Percentiles rank a stretch among this genome's conserved stretches.
phyloP scores from a whole-genome alignment of 2,329 filamentous ascomycete genomes.

The Myriosclerotinia duriaeana region DNA sequence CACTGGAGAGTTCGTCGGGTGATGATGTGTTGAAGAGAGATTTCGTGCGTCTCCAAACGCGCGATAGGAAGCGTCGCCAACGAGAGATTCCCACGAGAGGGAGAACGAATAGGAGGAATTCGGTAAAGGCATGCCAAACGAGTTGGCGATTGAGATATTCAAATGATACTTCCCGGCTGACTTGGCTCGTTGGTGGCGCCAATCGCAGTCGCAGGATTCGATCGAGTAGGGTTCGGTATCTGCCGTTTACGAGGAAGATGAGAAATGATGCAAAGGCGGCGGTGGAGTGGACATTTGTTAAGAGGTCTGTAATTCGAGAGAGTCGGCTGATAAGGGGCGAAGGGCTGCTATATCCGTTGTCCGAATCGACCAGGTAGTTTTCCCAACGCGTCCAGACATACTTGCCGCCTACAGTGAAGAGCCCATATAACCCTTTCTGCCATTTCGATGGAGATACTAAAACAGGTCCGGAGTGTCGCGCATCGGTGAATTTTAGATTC shows the following conservation, averaged over 20 bases:
- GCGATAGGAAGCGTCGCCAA: conserved; percentile 86
- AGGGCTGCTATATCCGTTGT: conserved; percentile 70
- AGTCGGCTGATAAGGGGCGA: conserved; percentile 55
- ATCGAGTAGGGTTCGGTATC: conserved; percentile 88
- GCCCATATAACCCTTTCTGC: conserved; percentile 82
- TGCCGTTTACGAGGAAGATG: conserved; percentile 85
- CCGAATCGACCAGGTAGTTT: conserved; percentile 74
- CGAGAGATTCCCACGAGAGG: conserved; percentile 92
- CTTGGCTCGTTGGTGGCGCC: conserved; percentile 78
- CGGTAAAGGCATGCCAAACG: conserved; percentile 99
- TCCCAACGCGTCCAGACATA: conserved; percentile 95
- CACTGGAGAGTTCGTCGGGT: conserved; percentile 46
- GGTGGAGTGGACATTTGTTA: conserved; percentile 74
- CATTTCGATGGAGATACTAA: conserved; percentile 69
- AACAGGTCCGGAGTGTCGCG: conserved; percentile 62
- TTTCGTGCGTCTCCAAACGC: conserved; percentile 81
- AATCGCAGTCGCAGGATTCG: conserved; percentile 80
- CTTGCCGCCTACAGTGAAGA: conserved; percentile 80
- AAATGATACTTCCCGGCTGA: conserved; percentile 89
- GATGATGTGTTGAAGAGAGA: conserved; percentile 39
- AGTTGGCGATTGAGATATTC: conserved; percentile 97
- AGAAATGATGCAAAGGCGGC: conserved; percentile 84
- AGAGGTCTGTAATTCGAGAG: conserved; percentile 65
- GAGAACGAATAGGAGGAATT: conserved; percentile 96
- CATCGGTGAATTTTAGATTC: conserved; percentile 87